Base-by-base conservation (phyloP, 2,329 filamentous ascomycete species). In the Diaporthe citriasiana region DNA sequence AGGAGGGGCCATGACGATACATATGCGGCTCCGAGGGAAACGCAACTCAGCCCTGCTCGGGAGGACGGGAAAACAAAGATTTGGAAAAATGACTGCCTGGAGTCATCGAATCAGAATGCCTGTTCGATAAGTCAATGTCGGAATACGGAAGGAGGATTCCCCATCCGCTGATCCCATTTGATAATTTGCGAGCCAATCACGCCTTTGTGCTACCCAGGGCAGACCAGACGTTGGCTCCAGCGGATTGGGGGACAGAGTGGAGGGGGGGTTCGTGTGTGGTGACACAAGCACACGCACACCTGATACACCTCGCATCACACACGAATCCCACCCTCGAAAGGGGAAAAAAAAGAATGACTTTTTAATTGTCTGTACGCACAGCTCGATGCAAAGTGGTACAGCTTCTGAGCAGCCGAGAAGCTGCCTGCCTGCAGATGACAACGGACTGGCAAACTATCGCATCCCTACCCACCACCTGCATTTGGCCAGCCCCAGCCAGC, bases 181-280 rank as follows among this genome's bases (percentile, higher is more conserved):
- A 8, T 38, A 17, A 68, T 53, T 68, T 68, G n/a, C 63, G 45
- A 53, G 63, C 63, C 63, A 68, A 53, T 68, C 63, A 50, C 12
- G 12, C 9, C 27, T 22, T 15, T 30, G 57, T 27, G 19, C 35
- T 25, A 30, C 57, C 25, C 40, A 17, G 27, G 25, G 30, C 35
- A n/a, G n/a, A 38, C 22, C 17, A 13, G 57, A 42, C 3, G 25
- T 33, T 19, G 12, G 12, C 7, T 9, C 4, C 8, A 27, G 59
- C 17, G 38, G 25, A 5, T 53, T 27, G 8, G 25, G 12, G 13
- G 38, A 9, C 19, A n/a, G 19, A 22, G 17, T 2, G n/a, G 13
- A 2, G n/a, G 30, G 8, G 51, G 15, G 51, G 51, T 30, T 50
- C 19, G 33, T 9, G 57, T 60, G 57, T 45, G 57, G 57, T 60